Percentiles rank a stretch among this genome's conserved stretches.
Evolutionary conservation across 1,139 yeast species (phyloP).

Genomic region (Candida sojae): DNA sequence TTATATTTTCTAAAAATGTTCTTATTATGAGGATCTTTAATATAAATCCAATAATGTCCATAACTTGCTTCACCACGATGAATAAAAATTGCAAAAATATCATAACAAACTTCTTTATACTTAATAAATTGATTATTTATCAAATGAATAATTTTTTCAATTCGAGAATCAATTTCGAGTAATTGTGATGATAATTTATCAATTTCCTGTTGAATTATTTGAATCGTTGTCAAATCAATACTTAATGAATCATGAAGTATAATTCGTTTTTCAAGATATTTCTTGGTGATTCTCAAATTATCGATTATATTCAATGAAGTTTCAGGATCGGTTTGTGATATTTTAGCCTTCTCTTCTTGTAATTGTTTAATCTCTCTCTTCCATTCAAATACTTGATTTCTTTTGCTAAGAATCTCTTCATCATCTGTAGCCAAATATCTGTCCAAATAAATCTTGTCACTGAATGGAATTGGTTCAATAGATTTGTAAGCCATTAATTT

Average conservation of each 20-base stretch:
- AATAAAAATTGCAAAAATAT: slow-evolving; percentile 87
- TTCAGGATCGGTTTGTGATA: slow-evolving; percentile 46
- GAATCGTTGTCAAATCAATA: slow-evolving; percentile 15
- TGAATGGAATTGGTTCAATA: slow-evolving; percentile 77
- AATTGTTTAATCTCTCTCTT: slow-evolving; percentile 53
- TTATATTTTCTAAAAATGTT: slow-evolving; percentile 84
- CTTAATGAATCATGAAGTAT: slow-evolving; percentile 16
- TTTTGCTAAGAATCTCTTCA: slow-evolving; percentile 48
- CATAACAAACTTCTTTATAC: slow-evolving; percentile 68
- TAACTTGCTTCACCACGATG: slow-evolving; percentile 95
- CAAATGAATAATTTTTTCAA: slow-evolving; percentile 43
- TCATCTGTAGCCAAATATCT: slow-evolving; percentile 80
- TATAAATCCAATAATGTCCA: slow-evolving; percentile 97
- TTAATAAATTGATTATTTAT: slow-evolving; percentile 61
- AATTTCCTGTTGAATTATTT: slow-evolving; percentile 20
- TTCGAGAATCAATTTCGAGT: slow-evolving; percentile 36
- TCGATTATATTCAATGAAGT: slow-evolving; percentile 54
- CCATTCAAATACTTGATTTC: slow-evolving; percentile 67
- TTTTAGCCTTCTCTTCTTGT: slow-evolving; percentile 39
- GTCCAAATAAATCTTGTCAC: slow-evolving; percentile 79
- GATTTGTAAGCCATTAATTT: slow-evolving; percentile 77
- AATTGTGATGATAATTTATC: slow-evolving; percentile 30
- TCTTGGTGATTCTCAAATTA: slow-evolving; percentile 51
- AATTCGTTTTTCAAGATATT: slow-evolving; percentile 52
- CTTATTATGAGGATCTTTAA: slow-evolving; percentile 66